phyloP scores from a whole-genome alignment of 805 yeast species.

The Lachancea mirantina region DNA sequence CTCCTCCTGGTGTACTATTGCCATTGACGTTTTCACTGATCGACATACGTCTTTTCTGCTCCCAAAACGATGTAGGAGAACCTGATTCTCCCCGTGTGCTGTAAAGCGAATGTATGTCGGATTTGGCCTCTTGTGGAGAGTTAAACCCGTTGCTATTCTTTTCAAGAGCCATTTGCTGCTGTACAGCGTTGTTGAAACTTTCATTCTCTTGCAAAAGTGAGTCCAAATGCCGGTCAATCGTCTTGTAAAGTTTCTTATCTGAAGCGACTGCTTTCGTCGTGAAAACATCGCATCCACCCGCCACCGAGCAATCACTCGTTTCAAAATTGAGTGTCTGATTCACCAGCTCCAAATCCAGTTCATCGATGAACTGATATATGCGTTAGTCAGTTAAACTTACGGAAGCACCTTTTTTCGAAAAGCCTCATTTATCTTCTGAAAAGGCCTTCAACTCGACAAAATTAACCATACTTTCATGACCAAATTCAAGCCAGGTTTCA shows the following conservation, averaged over 20 bases:
- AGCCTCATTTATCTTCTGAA: no score
- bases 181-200: constrained; percentile 29
- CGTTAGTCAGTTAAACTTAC: no score
- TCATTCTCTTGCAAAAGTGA: constrained; percentile 36
- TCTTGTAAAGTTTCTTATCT: constrained; percentile 81
- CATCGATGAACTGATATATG: constrained; percentile 74
- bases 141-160: constrained; percentile 11
- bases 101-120: constrained; percentile 4
- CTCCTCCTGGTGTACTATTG: constrained; percentile 6
- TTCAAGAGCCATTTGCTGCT: constrained; percentile 20
- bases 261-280: constrained; percentile 91
- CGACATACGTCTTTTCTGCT: constrained; percentile 37
- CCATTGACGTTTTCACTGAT: constrained; percentile 20
- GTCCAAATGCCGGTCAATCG: constrained; percentile 75
- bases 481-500: no score
- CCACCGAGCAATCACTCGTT: constrained; percentile 64
- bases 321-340: constrained; percentile 80
- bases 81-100: constrained; percentile 11
- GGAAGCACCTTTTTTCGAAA: no score
- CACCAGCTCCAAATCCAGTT: constrained; percentile 83
- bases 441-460: no score
- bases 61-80: constrained; percentile 32
- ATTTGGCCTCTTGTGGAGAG: constrained; percentile 5
- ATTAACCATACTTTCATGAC: no score
- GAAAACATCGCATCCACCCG: constrained; percentile 88